A percentile compares a stretch with the other conserved stretches of the same genome.
Conservation (phyloP, 345 rosid genomes). For the Arabidopsis arenosa region DNA sequence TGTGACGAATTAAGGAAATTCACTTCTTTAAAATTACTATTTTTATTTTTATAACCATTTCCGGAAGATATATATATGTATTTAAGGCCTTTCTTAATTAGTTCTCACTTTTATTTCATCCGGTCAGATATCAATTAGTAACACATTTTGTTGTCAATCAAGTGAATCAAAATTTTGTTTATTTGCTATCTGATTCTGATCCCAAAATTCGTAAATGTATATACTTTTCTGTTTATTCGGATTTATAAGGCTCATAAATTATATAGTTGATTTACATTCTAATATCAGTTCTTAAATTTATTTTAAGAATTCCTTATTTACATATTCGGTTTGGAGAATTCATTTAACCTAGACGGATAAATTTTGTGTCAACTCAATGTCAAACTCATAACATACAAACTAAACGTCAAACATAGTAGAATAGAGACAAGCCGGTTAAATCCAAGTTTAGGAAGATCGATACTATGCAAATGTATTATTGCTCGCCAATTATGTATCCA, state of each 20-base stretch:
- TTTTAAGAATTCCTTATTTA: too few species aligned
- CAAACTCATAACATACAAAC: slow-evolving; percentile 21
- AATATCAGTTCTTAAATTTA: background rate
- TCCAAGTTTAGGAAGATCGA: slow-evolving; percentile 34
- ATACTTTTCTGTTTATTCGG: background rate
- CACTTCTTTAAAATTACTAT: background rate
- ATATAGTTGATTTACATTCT: background rate
- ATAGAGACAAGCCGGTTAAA: slow-evolving; percentile 36
- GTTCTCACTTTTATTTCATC: background rate
- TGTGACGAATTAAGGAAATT: background rate
- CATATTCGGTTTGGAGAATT: background rate
- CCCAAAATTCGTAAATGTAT: background rate
- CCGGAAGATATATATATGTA: background rate
- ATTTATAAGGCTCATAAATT: background rate
- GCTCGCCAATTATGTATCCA: slow-evolving; percentile 46
- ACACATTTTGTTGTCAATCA: background rate
- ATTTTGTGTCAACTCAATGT: slow-evolving; percentile 25
- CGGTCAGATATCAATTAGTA: background rate
- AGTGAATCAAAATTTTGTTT: background rate
- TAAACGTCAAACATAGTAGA: slow-evolving; percentile 33
- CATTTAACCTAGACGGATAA: slow-evolving; percentile 39
- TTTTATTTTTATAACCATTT: background rate
- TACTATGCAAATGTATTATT: slow-evolving; percentile 36
- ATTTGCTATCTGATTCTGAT: background rate
- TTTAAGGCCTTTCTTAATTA: background rate